Conservation (phyloP, 768 basidiomycete genomes). For the Suillus subalutaceus region DNA sequence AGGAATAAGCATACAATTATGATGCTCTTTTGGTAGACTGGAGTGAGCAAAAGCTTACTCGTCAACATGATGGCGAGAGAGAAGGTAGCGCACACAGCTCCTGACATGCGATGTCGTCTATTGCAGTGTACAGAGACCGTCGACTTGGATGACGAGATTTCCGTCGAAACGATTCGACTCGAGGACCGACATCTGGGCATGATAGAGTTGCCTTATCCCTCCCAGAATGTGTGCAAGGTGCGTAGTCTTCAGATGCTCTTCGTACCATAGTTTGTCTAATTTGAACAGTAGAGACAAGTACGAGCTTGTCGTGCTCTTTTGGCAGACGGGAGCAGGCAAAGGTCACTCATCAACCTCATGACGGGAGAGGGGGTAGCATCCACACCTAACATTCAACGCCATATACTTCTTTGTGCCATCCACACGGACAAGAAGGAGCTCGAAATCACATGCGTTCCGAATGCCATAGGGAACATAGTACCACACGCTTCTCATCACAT, state of each 20-base stretch:
- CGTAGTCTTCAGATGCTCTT: background rate
- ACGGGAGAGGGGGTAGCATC: slow-evolving; percentile 20
- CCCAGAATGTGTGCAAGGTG: background rate
- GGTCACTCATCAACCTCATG: slow-evolving; percentile 40
- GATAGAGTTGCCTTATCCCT: slow-evolving; percentile 17
- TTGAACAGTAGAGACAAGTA: background rate
- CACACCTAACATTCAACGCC: slow-evolving; percentile 30
- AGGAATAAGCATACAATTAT: slow-evolving; percentile 21
- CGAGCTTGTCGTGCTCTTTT: slow-evolving; percentile 40
- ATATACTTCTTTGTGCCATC: no score
- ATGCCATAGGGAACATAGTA: no score
- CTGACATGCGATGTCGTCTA: background rate
- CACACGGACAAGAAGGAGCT: no score
- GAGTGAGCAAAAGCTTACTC: slow-evolving; percentile 35
- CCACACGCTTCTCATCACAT: no score
- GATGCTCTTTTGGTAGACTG: slow-evolving; percentile 45
- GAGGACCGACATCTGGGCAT: slow-evolving; percentile 25
- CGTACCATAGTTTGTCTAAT: background rate
- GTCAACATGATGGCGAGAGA: slow-evolving; percentile 41
- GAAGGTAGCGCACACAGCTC: background rate
- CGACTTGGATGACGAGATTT: slow-evolving; percentile 23
- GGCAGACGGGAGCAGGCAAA: slow-evolving; percentile 40
- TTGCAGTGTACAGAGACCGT: slow-evolving; percentile 13
- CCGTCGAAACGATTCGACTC: slow-evolving; percentile 25
- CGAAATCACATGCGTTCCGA: no score